A percentile compares a stretch with the other conserved stretches of the same genome.
Evolutionary conservation across 129 eudicot species (phyloP).

Genomic region (Artemisia argyi): DNA sequence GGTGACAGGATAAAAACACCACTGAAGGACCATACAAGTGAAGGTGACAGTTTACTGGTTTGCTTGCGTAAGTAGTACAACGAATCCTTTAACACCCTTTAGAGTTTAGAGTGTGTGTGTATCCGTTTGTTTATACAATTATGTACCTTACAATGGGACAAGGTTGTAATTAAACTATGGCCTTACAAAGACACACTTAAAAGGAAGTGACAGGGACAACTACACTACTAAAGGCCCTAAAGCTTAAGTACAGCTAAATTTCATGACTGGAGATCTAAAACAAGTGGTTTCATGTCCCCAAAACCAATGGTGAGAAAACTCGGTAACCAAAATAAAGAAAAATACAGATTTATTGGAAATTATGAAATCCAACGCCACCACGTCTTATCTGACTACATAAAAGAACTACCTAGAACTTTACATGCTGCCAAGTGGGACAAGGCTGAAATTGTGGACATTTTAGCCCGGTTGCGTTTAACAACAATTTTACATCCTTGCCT

Average conservation of each 20-base stretch:
- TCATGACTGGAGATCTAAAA: neutral
- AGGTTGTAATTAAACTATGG: too few species aligned
- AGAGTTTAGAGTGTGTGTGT: too few species aligned
- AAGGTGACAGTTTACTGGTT: too few species aligned
- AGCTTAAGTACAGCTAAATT: neutral
- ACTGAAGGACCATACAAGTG: too few species aligned
- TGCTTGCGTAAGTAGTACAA: too few species aligned
- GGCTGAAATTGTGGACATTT: neutral
- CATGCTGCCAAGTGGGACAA: neutral
- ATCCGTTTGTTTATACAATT: too few species aligned
- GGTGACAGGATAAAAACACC: too few species aligned
- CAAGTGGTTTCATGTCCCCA: neutral
- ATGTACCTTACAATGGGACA: too few species aligned
- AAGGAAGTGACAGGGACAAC: too few species aligned
- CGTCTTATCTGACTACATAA: neutral
- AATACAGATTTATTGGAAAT: neutral
- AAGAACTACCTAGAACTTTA: neutral
- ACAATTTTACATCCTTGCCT: neutral
- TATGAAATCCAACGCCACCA: neutral
- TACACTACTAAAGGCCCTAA: too few species aligned
- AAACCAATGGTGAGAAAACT: neutral
- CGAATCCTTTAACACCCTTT: too few species aligned
- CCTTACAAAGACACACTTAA: too few species aligned
- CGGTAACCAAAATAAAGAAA: neutral
- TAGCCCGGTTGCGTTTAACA: neutral